Conservation (phyloP, 2,329 filamentous ascomycete species). For the Pseudodiploospora longispora region DNA sequence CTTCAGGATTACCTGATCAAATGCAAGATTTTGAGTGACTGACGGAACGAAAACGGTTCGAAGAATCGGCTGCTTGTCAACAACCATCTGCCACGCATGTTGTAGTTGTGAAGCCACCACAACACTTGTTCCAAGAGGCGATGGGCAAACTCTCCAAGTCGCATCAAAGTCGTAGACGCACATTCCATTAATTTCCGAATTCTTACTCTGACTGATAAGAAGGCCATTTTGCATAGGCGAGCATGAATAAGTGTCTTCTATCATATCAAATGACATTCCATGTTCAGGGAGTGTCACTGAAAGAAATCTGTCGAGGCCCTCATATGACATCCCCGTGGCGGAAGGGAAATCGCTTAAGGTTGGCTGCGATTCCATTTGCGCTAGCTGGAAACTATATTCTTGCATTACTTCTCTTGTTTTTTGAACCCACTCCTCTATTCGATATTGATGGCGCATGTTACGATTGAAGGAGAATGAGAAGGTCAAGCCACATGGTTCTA, state of each 20-base stretch:
- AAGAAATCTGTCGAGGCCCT: background rate
- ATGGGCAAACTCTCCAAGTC: background rate
- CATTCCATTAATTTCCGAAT: background rate
- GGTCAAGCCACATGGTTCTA: background rate
- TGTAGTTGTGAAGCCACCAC: background rate
- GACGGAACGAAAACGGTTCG: conserved; percentile 5
- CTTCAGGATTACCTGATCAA: background rate
- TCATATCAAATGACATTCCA: background rate
- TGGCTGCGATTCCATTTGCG: background rate
- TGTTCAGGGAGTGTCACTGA: background rate
- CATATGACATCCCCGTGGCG: background rate
- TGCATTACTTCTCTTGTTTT: background rate
- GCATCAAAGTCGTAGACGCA: background rate
- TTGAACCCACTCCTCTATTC: background rate
- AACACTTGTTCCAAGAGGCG: background rate
- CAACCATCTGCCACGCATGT: conserved; percentile 2
- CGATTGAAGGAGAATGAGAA: background rate
- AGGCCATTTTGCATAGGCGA: background rate
- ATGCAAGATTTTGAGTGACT: background rate
- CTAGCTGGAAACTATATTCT: background rate
- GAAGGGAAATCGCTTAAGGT: background rate
- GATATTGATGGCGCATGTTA: background rate
- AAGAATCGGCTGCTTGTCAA: conserved; percentile 2
- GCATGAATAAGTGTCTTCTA: background rate
- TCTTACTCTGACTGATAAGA: background rate